phyloP scores from a whole-genome alignment of 257 asterid genomes.

The Solanum etuberosum region DNA sequence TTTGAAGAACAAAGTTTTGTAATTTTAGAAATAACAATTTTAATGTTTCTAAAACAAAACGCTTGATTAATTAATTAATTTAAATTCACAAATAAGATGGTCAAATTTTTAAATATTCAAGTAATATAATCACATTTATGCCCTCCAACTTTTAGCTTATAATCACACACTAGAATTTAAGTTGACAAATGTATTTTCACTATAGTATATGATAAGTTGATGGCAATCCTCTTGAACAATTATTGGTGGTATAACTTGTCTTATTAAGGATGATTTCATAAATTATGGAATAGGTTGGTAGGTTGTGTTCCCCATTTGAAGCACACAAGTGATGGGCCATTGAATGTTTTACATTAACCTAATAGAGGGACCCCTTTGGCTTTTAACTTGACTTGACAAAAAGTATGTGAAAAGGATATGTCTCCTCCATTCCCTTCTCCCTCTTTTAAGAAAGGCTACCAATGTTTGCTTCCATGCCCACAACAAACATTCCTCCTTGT shows the following conservation, averaged over 20 bases:
- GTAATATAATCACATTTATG: too few relatives aligned
- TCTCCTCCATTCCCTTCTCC: conserved; percentile 22
- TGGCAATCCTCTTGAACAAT: not conserved
- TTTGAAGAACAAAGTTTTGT: not conserved
- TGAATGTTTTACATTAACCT: not conserved
- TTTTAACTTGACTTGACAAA: conserved; percentile 6
- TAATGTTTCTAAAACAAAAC: not conserved
- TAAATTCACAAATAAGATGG: not conserved
- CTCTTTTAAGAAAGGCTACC: conserved; percentile 17
- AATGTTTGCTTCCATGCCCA: conserved; percentile 22
- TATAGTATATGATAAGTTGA: not conserved
- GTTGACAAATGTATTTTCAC: not conserved
- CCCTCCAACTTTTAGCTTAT: not conserved
- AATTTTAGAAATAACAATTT: not conserved
- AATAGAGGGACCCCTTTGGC: not conserved
- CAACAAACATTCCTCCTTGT: conserved; percentile 20
- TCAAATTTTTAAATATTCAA: not conserved
- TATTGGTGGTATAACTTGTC: not conserved
- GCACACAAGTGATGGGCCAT: conserved; percentile 29
- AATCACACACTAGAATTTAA: not conserved
- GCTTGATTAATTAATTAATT: too few relatives aligned
- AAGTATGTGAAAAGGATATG: conserved; percentile 44
- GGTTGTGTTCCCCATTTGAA: conserved; percentile 37
- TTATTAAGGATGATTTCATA: conserved; percentile 2
- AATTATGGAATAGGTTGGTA: conserved; percentile 13